Percentiles rank a stretch among this genome's conserved stretches.
Evolutionary conservation across 805 yeast species (phyloP).

Genomic region (Saturnispora quitensis): DNA sequence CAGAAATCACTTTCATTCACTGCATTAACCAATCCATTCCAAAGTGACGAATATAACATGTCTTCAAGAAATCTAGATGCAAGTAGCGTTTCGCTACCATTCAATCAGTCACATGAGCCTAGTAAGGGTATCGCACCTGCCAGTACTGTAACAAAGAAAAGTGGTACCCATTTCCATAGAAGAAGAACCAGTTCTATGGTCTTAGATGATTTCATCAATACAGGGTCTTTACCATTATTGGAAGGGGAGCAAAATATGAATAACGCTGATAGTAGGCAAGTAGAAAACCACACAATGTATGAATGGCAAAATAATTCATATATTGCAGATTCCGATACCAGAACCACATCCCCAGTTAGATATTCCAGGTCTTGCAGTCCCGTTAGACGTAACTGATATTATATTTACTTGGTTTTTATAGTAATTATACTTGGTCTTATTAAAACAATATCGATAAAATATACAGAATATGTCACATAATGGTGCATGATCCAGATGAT

Average conservation of each 20-base stretch:
- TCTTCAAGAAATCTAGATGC: neutral
- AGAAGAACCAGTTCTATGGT: slow-evolving; percentile 19
- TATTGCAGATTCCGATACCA: slow-evolving; percentile 8
- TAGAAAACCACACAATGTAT: slow-evolving; percentile 18
- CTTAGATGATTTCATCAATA: slow-evolving; percentile 23
- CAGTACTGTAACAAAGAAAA: slow-evolving; percentile 11
- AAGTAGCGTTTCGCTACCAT: slow-evolving; percentile 2
- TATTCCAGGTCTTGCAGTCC: slow-evolving; percentile 10
- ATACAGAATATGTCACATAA: slow-evolving; percentile 16
- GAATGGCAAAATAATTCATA: slow-evolving; percentile 12
- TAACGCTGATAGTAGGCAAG: neutral
- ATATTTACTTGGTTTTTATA: neutral
- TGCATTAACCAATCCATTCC: neutral
- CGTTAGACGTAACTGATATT: neutral
- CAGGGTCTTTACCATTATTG: slow-evolving; percentile 17
- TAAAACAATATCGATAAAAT: slow-evolving; percentile 4
- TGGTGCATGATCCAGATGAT: slow-evolving; percentile 16
- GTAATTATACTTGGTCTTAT: neutral
- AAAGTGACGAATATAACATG: neutral
- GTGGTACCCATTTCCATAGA: slow-evolving; percentile 15
- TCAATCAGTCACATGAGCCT: slow-evolving; percentile 17
- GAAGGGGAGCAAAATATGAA: slow-evolving; percentile 5
- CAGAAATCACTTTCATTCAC: neutral
- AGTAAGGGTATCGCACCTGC: slow-evolving; percentile 11
- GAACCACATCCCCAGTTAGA: slow-evolving; percentile 1